phyloP scores from a whole-genome alignment of 345 rosid species.

The Acer saccharum region DNA sequence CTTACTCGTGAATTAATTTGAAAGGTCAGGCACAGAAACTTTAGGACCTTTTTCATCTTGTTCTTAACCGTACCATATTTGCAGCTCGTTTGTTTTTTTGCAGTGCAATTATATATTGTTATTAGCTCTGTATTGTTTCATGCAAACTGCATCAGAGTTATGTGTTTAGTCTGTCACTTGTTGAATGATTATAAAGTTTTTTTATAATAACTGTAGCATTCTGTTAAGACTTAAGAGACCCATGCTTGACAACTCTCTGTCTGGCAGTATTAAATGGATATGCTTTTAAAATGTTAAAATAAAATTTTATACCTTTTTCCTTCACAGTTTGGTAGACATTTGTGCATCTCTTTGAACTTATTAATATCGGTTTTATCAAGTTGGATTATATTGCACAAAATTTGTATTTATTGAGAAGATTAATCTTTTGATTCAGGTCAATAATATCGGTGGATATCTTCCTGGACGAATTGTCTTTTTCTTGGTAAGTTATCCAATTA shows the following conservation, averaged over 20 bases:
- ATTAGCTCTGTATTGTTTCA: no score
- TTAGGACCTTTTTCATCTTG: not conserved
- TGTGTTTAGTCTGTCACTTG: no score
- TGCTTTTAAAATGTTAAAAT: not conserved
- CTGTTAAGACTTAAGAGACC: no score
- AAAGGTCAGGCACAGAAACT: not conserved
- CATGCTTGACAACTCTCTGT: no score
- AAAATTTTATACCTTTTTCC: slow-evolving; percentile 1
- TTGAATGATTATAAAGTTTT: no score
- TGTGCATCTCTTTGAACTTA: not conserved
- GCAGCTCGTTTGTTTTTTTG: not conserved
- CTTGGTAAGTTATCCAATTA: slow-evolving; percentile 61
- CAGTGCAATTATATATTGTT: no score
- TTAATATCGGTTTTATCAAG: not conserved
- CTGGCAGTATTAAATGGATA: not conserved
- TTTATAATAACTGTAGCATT: no score
- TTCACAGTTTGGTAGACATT: slow-evolving; percentile 2
- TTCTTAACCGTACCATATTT: no score
- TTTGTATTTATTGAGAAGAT: slow-evolving; percentile 7
- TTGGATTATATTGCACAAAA: not conserved
- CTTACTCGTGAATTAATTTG: not conserved
- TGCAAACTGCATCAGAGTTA: no score
- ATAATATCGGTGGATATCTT: slow-evolving; percentile 98
- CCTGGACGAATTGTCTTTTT: slow-evolving; percentile 98
- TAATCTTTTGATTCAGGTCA: slow-evolving; percentile 60